Evolutionary conservation across 257 asterid species (phyloP), one percentile per base, ranked within the genome.

Genomic region (Fraxinus pennsylvanica): DNA sequence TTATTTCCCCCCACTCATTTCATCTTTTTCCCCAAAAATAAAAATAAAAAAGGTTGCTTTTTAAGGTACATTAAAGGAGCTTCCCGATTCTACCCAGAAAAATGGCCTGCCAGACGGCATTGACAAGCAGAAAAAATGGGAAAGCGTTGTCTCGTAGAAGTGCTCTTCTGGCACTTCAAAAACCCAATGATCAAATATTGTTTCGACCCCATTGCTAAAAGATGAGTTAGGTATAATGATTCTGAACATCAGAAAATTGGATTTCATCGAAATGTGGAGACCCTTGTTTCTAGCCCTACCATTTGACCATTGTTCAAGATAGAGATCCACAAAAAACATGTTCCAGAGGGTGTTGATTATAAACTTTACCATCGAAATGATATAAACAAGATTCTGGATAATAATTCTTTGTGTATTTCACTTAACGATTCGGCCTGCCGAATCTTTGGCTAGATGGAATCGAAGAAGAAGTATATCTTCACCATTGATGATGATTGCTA

Each of bases 401-500:
- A 88, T 39, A 84, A 84, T 80, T 84, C 90, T n/a, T 72, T 59
- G 67, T 86, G 88, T 81, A 86, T 86, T 71, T 86, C 86, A 45
- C 84, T 86, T 72, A 86, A 84, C 85, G 90, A 84, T n/a, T 84
- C 86, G 3, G 90, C 86, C 29, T 86, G 86, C 79, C 86, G 88
- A 41, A 84, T 88, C 86, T 86, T 86, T 12, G 90, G 90, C 1
- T 86, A 71, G 79, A 5, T 86, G 82, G 86, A 82, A 21, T 86
- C 88, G 2, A 86, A 86, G 78, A 86, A 86, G 85, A 84, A 86
- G 85, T 86, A 86, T 72, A 82, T 86, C 74, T 86, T 80, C 85
- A 86, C 90, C 76, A 87, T 87, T 17, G 90, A 87, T 27, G 90
- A 84, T 69, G 88, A 87, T 67, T 86, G 90, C 82, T 86, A 82